Evolutionary conservation across 768 basidiomycete genomes (phyloP).

Genomic region (Terana coerulea): DNA sequence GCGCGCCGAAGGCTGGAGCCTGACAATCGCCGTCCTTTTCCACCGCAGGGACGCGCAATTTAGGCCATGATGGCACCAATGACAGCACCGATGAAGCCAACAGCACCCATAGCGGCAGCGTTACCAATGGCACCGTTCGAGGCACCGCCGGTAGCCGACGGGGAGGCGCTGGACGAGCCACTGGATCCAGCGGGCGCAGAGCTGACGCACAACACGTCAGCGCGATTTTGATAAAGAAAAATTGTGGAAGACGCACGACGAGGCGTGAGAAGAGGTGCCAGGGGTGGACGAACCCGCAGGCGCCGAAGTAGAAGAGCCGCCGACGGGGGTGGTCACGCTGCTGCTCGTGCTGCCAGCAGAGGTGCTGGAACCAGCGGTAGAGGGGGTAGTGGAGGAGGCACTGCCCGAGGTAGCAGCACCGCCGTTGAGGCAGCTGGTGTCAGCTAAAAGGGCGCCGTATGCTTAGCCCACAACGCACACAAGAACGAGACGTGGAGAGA

Average conservation of each 20-base stretch:
- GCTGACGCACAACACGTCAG: neutral
- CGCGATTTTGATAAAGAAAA: neutral
- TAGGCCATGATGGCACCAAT: constrained; percentile 37
- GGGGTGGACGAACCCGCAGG: constrained; percentile 5
- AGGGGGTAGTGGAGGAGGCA: too few species aligned
- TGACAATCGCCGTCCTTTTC: constrained; percentile 1
- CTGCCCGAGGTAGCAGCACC: constrained; percentile 14
- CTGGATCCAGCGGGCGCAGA: constrained; percentile 1
- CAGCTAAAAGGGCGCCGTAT: constrained; percentile 20
- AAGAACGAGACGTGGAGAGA: constrained; percentile 6
- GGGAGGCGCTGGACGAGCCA: constrained; percentile 8
- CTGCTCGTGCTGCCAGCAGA: constrained; percentile 1
- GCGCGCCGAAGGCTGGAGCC: neutral
- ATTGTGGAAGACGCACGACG: constrained; percentile 3
- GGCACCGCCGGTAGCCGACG: constrained; percentile 12
- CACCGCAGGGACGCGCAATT: constrained; percentile 7
- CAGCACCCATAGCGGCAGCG: constrained; percentile 38
- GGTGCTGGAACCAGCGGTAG: constrained; percentile 6
- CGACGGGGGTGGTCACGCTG: constrained; percentile 5
- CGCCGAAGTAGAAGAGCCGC: constrained; percentile 3
- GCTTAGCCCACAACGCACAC: neutral
- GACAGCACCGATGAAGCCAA: constrained; percentile 36
- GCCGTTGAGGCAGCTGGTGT: constrained; percentile 34
- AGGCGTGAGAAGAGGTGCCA: neutral
- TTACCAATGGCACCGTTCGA: constrained; percentile 23